A percentile compares a stretch with the other conserved stretches of the same genome.
Evolutionary conservation across 257 asterid species (phyloP).

Genomic region (Gentiana macrophylla): DNA sequence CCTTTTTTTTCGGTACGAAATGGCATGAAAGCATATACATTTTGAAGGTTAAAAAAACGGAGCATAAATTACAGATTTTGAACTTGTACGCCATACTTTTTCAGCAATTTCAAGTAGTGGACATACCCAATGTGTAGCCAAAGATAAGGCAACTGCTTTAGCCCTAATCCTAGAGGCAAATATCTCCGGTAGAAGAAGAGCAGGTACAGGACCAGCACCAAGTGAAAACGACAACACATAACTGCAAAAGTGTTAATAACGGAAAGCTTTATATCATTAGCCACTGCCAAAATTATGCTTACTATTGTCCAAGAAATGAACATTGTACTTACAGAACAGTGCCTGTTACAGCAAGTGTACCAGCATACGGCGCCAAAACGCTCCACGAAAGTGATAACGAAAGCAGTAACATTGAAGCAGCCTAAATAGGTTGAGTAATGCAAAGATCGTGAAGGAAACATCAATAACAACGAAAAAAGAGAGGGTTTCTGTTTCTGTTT

Average conservation of each 20-base stretch:
- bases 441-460: background rate
- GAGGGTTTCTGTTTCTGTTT: no score
- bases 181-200: conserved; percentile 83
- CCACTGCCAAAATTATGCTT: no score
- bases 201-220: conserved; percentile 99
- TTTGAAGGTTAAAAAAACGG: no score
- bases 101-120: background rate
- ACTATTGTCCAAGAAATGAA: conserved; percentile 2
- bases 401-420: conserved; percentile 85
- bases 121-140: conserved; percentile 95
- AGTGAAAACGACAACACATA: conserved; percentile 85
- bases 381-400: conserved; percentile 75
- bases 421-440: conserved; percentile 27
- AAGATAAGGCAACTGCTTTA: conserved; percentile 83
- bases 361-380: conserved; percentile 72
- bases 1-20: no score
- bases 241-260: conserved; percentile 21
- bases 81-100: no score
- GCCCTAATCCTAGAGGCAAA: conserved; percentile 89
- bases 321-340: conserved; percentile 65
- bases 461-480: no score
- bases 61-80: no score
- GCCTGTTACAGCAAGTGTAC: conserved; percentile 72
- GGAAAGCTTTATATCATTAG: no score
- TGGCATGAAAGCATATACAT: no score